Base-by-base conservation (phyloP, 2,329 filamentous ascomycete species). In the Aspergillus sergii region DNA sequence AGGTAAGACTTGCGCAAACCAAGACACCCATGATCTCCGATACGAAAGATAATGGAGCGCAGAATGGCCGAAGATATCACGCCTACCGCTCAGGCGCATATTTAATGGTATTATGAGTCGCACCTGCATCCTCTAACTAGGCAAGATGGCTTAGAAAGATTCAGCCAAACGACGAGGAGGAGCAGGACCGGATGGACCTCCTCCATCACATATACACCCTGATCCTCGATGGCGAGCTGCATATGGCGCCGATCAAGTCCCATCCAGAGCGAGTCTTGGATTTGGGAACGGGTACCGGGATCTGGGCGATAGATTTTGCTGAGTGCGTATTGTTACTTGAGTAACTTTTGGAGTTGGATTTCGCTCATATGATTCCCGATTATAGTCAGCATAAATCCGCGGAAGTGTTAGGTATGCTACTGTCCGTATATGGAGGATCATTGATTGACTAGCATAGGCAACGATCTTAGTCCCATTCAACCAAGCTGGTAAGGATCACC, bases 251-350 rank as follows among this genome's bases (percentile, higher is more conserved):
- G 1, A 50, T 77, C 23, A 68, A 68, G 46, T 66, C 48, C 16
- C 9, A 65, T 5, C 66, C 73, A 7, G 61, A 66, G 10, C 69
- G 74, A 28, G 74, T 78, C 6, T 57, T 78, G 23, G 76, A 78
- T 61, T 67, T 78, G 26, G 76, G 76, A 2, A 78, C 76, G 3
- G 76, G 76, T 0, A 78, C 76, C 3, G 76, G 76, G 1, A 75
- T 77, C 50, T 78, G 76, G 76, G 75, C 76, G 21, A 75, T 78
- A 34, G 76, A 76, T 53, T 75, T 73, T 66, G 74, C 73, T 36
- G 79, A 78, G 71, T 75, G 69, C 64, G 73, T 51, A 32, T 28
- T 28, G 12, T n/a, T 9, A 10, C 39, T n/a, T 19, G 0, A 9
- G 39, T 7, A 4, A 21, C 26, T 3, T 8, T 23, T 7, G 12